Evolutionary conservation across 108 stramenopile genomes (phyloP).

Genomic region (Seminavis robusta): DNA sequence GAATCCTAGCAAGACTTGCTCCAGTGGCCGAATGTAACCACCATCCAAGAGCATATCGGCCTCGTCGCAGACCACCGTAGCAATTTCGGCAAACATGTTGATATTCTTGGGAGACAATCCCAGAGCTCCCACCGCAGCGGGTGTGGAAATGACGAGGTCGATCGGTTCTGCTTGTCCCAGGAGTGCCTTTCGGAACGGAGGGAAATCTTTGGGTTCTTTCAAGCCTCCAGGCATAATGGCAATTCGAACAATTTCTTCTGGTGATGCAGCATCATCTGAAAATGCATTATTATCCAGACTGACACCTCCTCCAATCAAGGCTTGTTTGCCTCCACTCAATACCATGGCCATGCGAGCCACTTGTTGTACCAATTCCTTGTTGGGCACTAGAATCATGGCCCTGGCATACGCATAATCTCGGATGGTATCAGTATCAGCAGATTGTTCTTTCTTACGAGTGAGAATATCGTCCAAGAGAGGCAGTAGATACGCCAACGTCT

Average conservation of each 20-base stretch:
- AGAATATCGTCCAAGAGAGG: constrained; percentile 83
- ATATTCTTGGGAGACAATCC: constrained; percentile 83
- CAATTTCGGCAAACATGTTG: constrained; percentile 84
- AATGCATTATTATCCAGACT: constrained; percentile 23
- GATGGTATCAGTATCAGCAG: background rate
- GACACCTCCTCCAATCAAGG: constrained; percentile 31
- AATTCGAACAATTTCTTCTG: constrained; percentile 55
- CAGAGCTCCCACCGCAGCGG: constrained; percentile 89
- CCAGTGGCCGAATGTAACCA: constrained; percentile 80
- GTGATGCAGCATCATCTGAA: constrained; percentile 26
- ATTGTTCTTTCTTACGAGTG: constrained; percentile 40
- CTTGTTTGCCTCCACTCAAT: constrained; percentile 47
- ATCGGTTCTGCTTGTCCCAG: constrained; percentile 54
- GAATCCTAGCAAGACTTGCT: constrained; percentile 90
- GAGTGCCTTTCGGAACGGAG: constrained; percentile 65
- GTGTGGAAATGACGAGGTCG: constrained; percentile 93
- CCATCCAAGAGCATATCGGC: constrained; percentile 98
- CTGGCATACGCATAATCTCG: constrained; percentile 62
- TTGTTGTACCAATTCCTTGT: constrained; percentile 88
- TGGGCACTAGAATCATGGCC: constrained; percentile 83
- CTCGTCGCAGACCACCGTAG: constrained; percentile 89
- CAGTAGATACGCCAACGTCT: constrained; percentile 94
- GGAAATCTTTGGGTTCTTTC: constrained; percentile 65
- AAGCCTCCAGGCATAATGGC: constrained; percentile 83
- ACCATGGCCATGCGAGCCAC: constrained; percentile 77